Evolutionary conservation across 2,329 filamentous ascomycete genomes (phyloP).

Genomic region (Phialemoniopsis sp.): DNA sequence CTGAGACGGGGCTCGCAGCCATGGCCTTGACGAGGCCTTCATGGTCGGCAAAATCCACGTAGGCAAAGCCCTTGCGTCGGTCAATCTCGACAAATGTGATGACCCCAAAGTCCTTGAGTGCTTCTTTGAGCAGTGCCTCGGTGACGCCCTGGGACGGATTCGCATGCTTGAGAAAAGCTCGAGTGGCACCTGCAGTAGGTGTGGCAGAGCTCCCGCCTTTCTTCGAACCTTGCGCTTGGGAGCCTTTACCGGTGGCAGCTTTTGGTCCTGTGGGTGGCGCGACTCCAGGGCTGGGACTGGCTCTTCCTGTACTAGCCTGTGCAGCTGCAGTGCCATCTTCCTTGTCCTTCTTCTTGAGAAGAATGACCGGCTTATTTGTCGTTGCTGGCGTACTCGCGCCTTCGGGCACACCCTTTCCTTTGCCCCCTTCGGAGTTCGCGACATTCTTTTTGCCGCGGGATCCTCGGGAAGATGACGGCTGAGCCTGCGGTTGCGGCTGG

Average conservation of each 20-base stretch:
- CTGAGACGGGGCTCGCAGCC: constrained; percentile 72
- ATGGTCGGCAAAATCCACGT: constrained; percentile 79
- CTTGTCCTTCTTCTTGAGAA: constrained; percentile 32
- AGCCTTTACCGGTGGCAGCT: constrained; percentile 9
- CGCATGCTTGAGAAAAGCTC: constrained; percentile 76
- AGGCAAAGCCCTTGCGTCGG: constrained; percentile 90
- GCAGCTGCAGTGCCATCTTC: no score
- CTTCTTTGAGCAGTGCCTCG: constrained; percentile 70
- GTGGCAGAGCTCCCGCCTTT: constrained; percentile 20
- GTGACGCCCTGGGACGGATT: constrained; percentile 91
- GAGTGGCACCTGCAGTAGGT: constrained; percentile 46
- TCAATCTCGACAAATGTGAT: constrained; percentile 86
- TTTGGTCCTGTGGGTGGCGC: constrained; percentile 13
- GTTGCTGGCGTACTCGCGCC: constrained; percentile 16
- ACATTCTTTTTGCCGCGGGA: constrained; percentile 13
- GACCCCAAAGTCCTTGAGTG: constrained; percentile 69
- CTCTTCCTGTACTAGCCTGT: no score
- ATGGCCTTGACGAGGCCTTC: constrained; percentile 74
- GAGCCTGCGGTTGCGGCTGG: constrained; percentile 4
- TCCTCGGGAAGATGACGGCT: constrained; percentile 9
- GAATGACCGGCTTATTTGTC: constrained; percentile 22
- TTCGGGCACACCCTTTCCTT: constrained; percentile 15
- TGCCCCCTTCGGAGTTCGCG: constrained; percentile 12
- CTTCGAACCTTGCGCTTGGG: constrained; percentile 12
- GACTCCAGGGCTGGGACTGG: no score